Conservation (phyloP, 2,329 filamentous ascomycete species). For the Lasiodiplodia citricola region DNA sequence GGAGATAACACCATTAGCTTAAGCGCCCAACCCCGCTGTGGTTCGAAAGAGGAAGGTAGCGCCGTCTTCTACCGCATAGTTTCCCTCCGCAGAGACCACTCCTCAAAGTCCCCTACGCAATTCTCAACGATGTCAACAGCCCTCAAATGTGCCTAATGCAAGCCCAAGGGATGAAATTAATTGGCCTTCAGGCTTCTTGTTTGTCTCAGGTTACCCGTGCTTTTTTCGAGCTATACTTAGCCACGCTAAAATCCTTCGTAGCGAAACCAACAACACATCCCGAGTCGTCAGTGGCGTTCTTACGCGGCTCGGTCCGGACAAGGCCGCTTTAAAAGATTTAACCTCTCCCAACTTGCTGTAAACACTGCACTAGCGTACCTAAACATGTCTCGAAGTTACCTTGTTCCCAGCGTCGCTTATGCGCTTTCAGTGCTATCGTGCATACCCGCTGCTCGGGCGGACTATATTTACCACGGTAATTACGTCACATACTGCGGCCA, state of each 20-base stretch:
- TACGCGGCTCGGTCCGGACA: neutral
- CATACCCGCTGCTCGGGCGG: neutral
- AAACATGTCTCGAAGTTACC: neutral
- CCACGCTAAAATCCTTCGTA: neutral
- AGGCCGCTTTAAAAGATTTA: neutral
- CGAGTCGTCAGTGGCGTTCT: neutral
- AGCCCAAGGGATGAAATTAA: too few relatives aligned
- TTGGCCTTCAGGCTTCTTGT: too few relatives aligned
- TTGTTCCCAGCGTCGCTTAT: neutral
- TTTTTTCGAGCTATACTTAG: conserved; percentile 2
- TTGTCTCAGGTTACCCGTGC: neutral
- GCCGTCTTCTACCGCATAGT: too few relatives aligned
- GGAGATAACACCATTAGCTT: neutral
- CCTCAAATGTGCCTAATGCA: too few relatives aligned
- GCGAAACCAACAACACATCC: neutral
- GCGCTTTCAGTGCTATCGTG: neutral
- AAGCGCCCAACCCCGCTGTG: too few relatives aligned
- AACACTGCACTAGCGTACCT: neutral
- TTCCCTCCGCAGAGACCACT: too few relatives aligned
- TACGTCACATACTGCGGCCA: conserved; percentile 1
- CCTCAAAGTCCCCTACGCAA: too few relatives aligned
- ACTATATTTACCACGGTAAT: neutral
- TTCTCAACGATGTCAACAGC: too few relatives aligned
- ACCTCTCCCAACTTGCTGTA: neutral
- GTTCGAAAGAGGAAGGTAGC: too few relatives aligned